A percentile compares a stretch with the other conserved stretches of the same genome.
Conservation (phyloP, 2,329 filamentous ascomycete species). For the Botrytis tulipae region DNA sequence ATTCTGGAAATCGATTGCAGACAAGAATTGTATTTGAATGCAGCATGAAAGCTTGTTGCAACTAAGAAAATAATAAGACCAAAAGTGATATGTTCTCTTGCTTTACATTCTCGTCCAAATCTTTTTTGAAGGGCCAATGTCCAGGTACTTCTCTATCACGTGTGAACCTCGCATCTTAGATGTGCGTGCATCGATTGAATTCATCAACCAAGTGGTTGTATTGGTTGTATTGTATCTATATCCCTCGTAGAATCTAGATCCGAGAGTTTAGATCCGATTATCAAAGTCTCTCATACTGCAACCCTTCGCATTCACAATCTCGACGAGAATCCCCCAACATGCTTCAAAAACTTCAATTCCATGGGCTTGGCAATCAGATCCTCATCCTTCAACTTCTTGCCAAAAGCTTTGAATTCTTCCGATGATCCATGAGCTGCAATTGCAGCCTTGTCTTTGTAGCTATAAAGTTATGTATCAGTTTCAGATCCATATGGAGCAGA, state of each 20-base stretch:
- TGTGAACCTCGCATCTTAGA: background rate
- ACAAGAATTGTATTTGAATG: no score
- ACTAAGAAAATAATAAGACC: background rate
- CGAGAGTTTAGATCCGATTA: background rate
- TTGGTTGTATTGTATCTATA: background rate
- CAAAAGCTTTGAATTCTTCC: conserved; percentile 28
- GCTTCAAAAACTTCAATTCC: conserved; percentile 34
- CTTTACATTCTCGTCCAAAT: background rate
- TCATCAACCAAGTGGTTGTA: background rate
- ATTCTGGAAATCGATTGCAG: background rate
- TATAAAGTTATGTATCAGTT: conserved; percentile 16
- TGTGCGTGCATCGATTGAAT: background rate
- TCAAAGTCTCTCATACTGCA: no score
- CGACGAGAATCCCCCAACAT: conserved; percentile 33
- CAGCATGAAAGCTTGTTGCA: background rate
- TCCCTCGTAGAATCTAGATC: background rate
- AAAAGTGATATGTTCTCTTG: background rate
- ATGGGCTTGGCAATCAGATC: conserved; percentile 29
- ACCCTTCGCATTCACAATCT: conserved; percentile 23
- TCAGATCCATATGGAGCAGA: background rate
- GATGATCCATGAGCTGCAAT: conserved; percentile 30
- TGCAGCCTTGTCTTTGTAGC: conserved; percentile 36
- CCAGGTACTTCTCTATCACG: background rate
- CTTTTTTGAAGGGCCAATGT: background rate
- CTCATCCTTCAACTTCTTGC: conserved; percentile 31